These are phyloP conservation scores for Suhomyces kunorum DNA, from an alignment of 1,139 yeast genomes.

Conservation along the genomic window DNA sequence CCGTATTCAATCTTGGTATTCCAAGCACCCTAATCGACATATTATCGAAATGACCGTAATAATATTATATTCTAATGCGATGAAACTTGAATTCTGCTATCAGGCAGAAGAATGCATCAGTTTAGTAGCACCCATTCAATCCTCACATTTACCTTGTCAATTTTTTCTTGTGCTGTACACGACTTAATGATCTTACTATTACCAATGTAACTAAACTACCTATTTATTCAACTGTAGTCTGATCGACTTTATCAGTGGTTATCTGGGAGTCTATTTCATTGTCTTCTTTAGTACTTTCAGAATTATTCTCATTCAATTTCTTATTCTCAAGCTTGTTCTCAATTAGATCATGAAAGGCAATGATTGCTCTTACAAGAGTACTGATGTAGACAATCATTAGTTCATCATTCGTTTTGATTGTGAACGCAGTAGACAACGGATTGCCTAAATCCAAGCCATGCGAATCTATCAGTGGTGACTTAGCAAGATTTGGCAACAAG, in stretches of 20 bases:
- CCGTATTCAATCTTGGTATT: slow-evolving; percentile 32
- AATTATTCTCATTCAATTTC: slow-evolving; percentile 46
- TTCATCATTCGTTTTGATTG: slow-evolving; percentile 92
- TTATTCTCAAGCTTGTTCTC: slow-evolving; percentile 91
- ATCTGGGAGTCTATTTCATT: slow-evolving; percentile 3
- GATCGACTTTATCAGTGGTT: background rate
- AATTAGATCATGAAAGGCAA: slow-evolving; percentile 94
- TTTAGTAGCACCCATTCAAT: background rate
- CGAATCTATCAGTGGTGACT: slow-evolving; percentile 25
- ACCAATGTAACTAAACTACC: background rate
- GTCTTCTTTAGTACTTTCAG: slow-evolving; percentile 1
- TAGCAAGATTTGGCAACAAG: slow-evolving; percentile 77
- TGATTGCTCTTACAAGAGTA: slow-evolving; percentile 87
- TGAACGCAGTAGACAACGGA: slow-evolving; percentile 76
- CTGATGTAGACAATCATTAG: slow-evolving; percentile 90
- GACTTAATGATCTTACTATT: background rate
- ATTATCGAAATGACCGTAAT: background rate
- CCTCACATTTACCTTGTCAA: background rate
- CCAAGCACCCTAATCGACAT: slow-evolving; percentile 28
- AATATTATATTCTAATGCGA: background rate
- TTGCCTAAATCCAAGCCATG: slow-evolving; percentile 23
- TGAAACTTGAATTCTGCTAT: background rate
- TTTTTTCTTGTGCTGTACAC: slow-evolving; percentile 5
- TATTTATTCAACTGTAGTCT: slow-evolving; percentile 3
- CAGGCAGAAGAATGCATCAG: background rate